Evolutionary conservation across 2,329 filamentous ascomycete genomes (phyloP), one percentile per base, ranked within the genome.

Genomic region (Chrysosphaeria jannelii): DNA sequence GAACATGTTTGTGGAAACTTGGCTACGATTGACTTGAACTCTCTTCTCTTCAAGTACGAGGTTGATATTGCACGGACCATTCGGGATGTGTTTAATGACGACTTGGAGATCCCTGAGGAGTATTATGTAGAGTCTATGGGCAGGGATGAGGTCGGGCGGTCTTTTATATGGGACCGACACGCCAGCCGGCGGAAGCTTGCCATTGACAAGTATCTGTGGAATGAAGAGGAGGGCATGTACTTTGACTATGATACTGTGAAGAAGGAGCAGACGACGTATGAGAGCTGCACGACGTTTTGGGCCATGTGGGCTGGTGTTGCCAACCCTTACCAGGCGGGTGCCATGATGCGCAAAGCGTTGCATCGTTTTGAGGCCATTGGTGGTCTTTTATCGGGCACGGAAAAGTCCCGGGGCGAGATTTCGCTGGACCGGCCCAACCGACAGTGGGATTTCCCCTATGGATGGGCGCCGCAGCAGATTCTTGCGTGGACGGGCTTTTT

Each of bases 401-500:
- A 90, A 39, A 62, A 78, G 43, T 90, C 76, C 25, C 71, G 85
- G 21, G 85, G 85, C 19, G 50, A 54, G 15, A 51, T 90, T 29
- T 66, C 71, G 8, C 45, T 91, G 19, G 62, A 79, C 34, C 60
- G 81, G 22, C 85, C 85, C 6, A 93, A 91, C 43, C 65, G 85
- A 34, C 85, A 97, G 42, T 97, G 85, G 85, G 85, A 97, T 42
- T 93, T 78, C 41, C 85, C 85, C 1, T 93, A 85, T 39, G 85
- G 85, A 28, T 97, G 85, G 85, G 85, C 85, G 26, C 85, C 85
- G 15, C 85, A 97, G 51, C 85, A 97, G 50, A 93, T 97, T 49
- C 61, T 97, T 20, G 81, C 85, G 1, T 97, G 85, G 85, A 79
- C 75, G 1, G 85, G 79, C 3, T 51, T 97, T 28, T 59, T 78